A percentile compares a stretch with the other conserved stretches of the same genome.
These are phyloP conservation scores for Verticillium longisporum DNA, from an alignment of 2,329 filamentous ascomycete species.

Conservation along the genomic window DNA sequence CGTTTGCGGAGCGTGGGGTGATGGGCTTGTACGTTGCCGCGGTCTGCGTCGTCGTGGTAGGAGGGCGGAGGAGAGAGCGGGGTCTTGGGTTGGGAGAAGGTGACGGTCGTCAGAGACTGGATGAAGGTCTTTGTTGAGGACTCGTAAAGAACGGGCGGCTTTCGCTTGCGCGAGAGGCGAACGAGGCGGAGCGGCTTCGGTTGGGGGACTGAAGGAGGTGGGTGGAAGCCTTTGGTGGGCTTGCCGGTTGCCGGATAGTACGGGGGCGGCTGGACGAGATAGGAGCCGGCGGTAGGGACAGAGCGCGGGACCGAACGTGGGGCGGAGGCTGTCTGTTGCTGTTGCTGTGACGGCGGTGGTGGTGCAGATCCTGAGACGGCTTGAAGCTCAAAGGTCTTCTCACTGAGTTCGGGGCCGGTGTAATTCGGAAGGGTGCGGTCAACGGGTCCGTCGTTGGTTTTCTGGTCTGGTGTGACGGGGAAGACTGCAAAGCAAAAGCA, in stretches of 20 bases:
- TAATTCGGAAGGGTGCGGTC: constrained; percentile 9
- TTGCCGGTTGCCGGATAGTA: constrained; percentile 5
- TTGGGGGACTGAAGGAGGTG: not conserved
- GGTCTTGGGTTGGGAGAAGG: not conserved
- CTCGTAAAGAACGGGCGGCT: constrained; percentile 16
- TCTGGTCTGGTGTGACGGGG: constrained; percentile 10
- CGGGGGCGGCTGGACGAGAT: constrained; percentile 1
- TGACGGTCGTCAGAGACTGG: constrained; percentile 10
- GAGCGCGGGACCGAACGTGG: constrained; percentile 1
- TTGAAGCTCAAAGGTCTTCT: constrained; percentile 2
- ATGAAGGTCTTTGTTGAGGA: constrained; percentile 9
- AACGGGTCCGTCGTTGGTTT: constrained; percentile 7
- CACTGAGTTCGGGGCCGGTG: constrained; percentile 4
- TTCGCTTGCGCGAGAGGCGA: constrained; percentile 9
- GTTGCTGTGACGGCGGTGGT: not conserved
- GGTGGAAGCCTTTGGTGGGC: not conserved
- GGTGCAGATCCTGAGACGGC: not conserved
- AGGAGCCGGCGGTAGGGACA: constrained; percentile 1
- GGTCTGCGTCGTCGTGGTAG: not conserved
- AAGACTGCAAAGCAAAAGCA: constrained; percentile 15
- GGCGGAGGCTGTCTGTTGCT: not conserved
- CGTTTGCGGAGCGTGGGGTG: not conserved
- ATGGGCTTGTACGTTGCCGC: not conserved
- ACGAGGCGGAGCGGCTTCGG: constrained; percentile 15
- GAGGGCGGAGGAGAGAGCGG: not conserved